A percentile compares a stretch with the other conserved stretches of the same genome.
phyloP scores from a whole-genome alignment of 2,329 filamentous ascomycete genomes.

The Calonectria montana region DNA sequence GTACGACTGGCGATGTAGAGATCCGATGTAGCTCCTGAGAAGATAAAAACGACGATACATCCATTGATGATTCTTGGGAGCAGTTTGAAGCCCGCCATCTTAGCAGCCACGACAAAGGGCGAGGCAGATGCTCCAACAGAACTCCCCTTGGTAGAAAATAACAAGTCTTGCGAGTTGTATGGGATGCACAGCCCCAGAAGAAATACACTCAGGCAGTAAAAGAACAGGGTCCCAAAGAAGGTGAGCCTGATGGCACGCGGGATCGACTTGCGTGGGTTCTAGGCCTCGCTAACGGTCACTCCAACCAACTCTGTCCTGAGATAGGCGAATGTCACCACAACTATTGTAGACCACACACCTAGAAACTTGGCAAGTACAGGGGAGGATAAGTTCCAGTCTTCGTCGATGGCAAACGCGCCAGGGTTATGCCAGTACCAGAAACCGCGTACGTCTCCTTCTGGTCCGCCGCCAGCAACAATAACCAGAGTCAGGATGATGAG shows the following conservation, averaged over 20 bases:
- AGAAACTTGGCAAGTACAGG: conserved; percentile 62
- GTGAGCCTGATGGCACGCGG: conserved; percentile 82
- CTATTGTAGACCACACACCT: conserved; percentile 76
- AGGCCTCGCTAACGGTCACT: conserved; percentile 82
- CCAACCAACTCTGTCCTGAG: conserved; percentile 81
- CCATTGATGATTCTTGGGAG: conserved; percentile 78
- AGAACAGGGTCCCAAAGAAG: conserved; percentile 84
- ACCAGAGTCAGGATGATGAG: conserved; percentile 74
- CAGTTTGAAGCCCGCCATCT: conserved; percentile 70
- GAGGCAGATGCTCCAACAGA: conserved; percentile 58
- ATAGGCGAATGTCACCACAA: conserved; percentile 83
- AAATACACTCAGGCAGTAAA: conserved; percentile 80
- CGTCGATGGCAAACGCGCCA: conserved; percentile 39
- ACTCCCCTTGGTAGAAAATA: conserved; percentile 62
- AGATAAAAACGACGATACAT: conserved; percentile 80
- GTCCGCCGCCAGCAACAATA: conserved; percentile 74
- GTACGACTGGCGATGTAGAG: conserved; percentile 80
- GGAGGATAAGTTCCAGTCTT: conserved; percentile 19
- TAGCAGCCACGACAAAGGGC: conserved; percentile 81
- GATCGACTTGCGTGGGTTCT: conserved; percentile 81
- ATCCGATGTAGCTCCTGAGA: conserved; percentile 81
- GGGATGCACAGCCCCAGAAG: conserved; percentile 82
- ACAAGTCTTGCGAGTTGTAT: conserved; percentile 71
- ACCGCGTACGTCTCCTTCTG: conserved; percentile 69
- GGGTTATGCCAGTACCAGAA: conserved; percentile 75